Evolutionary conservation across 805 yeast species (phyloP).

Genomic region (Saturnispora sekii): DNA sequence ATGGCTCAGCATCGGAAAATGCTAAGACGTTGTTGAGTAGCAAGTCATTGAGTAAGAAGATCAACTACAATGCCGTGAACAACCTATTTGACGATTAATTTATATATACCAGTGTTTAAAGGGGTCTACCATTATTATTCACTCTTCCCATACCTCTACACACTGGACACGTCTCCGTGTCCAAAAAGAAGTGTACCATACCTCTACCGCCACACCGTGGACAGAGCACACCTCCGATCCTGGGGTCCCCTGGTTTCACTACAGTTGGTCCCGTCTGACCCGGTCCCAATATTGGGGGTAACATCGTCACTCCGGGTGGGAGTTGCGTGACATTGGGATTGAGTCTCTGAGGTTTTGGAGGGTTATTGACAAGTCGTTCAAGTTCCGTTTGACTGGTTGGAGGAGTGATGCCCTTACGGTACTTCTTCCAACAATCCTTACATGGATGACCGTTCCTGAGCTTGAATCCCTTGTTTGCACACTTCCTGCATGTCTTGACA

Average conservation of each 20-base stretch:
- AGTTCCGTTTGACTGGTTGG: slow-evolving; percentile 15
- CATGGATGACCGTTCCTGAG: slow-evolving; percentile 55
- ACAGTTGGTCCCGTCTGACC: slow-evolving; percentile 26
- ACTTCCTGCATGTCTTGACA: slow-evolving; percentile 52
- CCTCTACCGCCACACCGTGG: slow-evolving; percentile 68
- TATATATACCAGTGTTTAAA: slow-evolving; percentile 3
- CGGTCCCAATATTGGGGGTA: slow-evolving; percentile 8
- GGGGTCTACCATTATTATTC: slow-evolving; percentile 11
- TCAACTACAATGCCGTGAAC: slow-evolving; percentile 77
- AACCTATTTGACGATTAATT: slow-evolving; percentile 31
- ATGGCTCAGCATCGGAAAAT: slow-evolving; percentile 62
- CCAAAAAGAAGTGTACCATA: slow-evolving; percentile 41
- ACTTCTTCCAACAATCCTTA: slow-evolving; percentile 57
- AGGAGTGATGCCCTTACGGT: slow-evolving; percentile 24
- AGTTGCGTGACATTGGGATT: slow-evolving; percentile 19
- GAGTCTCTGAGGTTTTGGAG: slow-evolving; percentile 15
- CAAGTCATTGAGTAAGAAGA: slow-evolving; percentile 75
- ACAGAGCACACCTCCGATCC: slow-evolving; percentile 64
- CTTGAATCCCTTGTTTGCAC: slow-evolving; percentile 64
- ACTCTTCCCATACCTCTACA: slow-evolving; percentile 65
- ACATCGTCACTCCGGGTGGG: slow-evolving; percentile 19
- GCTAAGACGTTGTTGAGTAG: slow-evolving; percentile 69
- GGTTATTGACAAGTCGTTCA: slow-evolving; percentile 10
- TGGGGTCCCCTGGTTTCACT: slow-evolving; percentile 70
- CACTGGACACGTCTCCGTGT: slow-evolving; percentile 50